Evolutionary conservation across 768 basidiomycete genomes (phyloP), one percentile per base, ranked within the genome.

Genomic region (Peribolospora baueri): DNA sequence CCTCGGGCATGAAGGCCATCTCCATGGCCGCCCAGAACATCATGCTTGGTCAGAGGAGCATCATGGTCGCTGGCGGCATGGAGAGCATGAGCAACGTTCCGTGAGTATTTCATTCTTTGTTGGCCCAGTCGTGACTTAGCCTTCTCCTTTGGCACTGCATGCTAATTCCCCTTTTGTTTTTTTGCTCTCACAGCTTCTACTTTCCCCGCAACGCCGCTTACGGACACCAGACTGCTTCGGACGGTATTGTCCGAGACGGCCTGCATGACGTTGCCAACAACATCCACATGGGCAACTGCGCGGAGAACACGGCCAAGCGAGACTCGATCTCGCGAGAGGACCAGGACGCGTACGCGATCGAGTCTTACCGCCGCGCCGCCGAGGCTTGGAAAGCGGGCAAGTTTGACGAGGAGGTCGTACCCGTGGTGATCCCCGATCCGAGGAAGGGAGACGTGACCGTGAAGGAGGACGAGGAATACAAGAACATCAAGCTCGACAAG

Each of bases 81-180:
- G 93, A 98, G 72, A 88, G 84, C 72, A 98, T 98, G 93, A 90
- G 84, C 67, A 84, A 95, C 62, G 87, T 88, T 51, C 93, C 93
- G 88, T 95, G 66, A 65, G 91, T 78, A 4, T 46, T 45, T 5
- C 54, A 11, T 47, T 37, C 46, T 7, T 62, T 46, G 48, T n/a
- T 57, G 8, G 39, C 54, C 5, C 52, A 42, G 45, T 58, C 42
- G 49, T 53, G 55, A 42, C 40, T 25, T 25, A 25, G 25, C 25
- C 25, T 25, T 25, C 25, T 25, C 25, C 25, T 25, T 25, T 25
- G 25, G 25, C 25, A 25, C 25, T 1, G 25, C 25, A 25, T 25
- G 25, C 25, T 25, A 25, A 25, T 25, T 25, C 25, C 25, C 25
- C 25, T 25, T 25, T 38, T 36, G 45, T 40, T 52, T 7, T 46